Evolutionary conservation across 345 rosid genomes (phyloP), one percentile per base, ranked within the genome.

Genomic region (Stellera chamaejasme): DNA sequence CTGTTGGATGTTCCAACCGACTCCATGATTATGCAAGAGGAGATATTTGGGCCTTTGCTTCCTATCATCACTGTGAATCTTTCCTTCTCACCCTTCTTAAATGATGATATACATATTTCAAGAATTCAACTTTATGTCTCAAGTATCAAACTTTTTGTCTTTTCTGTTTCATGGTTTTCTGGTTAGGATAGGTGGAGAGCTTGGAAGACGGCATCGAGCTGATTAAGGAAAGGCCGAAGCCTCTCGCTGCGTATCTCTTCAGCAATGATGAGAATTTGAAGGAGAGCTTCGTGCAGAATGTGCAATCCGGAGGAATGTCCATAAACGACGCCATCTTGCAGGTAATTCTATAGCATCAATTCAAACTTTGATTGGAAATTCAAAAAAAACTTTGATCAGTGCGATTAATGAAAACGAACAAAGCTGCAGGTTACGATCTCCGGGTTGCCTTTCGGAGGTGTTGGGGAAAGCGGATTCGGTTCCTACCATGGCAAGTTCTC

Each of bases 1-100:
- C 76, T 94, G 77, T 70, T 94, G 16, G 93, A 83, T 27, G 90
- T 85, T 2, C 95, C 99, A 0, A 66, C 45, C 48, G 84, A 94
- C 66, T 79, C 97, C 54, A 19, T 72, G 71, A 82, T 94, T 39
- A 90, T 94, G 99, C 77, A 60, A 15, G 96, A 94, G 58, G 99
- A 90, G 75, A 90, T 94, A 58, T 94, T 90, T 75, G 99, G 99
- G 49, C 99, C 99, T 49, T 68, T 94, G 68, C 96, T 94, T 69
- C 99, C 99, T 55, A 82, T 94, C 65, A 42, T 85, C 46, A 77
- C 72, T 12, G 66, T 62, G 58, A 53, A 58, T 15, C 4, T 53
- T 4, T 23, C 32, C n/a, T 43, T 44, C 43, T 8, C 39, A 5
- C 27, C 45, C 11, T 27, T 44, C 26, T 62, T 13, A 11, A 10